phyloP scores from a whole-genome alignment of 495 filamentous ascomycete genomes.

The Tuber borchii region DNA sequence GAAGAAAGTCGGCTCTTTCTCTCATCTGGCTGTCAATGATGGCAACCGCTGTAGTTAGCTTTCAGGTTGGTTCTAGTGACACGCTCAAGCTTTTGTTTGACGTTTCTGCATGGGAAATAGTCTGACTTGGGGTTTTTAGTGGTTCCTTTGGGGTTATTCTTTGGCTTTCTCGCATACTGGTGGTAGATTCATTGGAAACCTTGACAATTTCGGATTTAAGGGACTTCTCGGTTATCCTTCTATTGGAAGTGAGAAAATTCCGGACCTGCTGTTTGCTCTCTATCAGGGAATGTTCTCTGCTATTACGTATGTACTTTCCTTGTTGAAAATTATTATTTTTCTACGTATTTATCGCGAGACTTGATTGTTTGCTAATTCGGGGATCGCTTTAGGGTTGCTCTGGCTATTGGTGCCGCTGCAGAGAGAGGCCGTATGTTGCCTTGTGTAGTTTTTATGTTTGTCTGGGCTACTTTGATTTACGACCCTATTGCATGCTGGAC shows the following conservation, averaged over 20 bases:
- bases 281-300: conserved; percentile 98
- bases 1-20: conserved; percentile 88
- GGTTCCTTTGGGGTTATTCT: conserved; percentile 99
- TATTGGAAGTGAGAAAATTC: conserved; percentile 70
- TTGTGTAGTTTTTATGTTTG: conserved; percentile 89
- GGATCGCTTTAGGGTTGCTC: conserved; percentile 57
- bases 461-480: conserved; percentile 93
- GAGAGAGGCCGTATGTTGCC: conserved; percentile 94
- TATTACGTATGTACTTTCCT: conserved; percentile 62
- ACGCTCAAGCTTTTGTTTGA: conserved; percentile 9
- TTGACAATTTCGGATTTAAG: conserved; percentile 79
- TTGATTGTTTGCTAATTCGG: not conserved
- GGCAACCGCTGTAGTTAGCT: conserved; percentile 80
- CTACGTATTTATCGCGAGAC: not conserved
- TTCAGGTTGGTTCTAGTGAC: conserved; percentile 51
- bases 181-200: conserved; percentile 73
- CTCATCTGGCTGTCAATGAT: conserved; percentile 96
- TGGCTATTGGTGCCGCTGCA: conserved; percentile 85
- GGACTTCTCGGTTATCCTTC: conserved; percentile 75
- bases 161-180: conserved; percentile 84
- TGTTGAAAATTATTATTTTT: not conserved
- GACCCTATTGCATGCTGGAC: conserved; percentile 97
- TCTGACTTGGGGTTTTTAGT: conserved; percentile 43
- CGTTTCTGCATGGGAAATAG: not conserved
- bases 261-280: conserved; percentile 84